A percentile compares a stretch with the other conserved stretches of the same genome.
These are phyloP conservation scores for Aspergillus saccharolyticus DNA, from an alignment of 495 filamentous ascomycete genomes.

Conservation along the genomic window DNA sequence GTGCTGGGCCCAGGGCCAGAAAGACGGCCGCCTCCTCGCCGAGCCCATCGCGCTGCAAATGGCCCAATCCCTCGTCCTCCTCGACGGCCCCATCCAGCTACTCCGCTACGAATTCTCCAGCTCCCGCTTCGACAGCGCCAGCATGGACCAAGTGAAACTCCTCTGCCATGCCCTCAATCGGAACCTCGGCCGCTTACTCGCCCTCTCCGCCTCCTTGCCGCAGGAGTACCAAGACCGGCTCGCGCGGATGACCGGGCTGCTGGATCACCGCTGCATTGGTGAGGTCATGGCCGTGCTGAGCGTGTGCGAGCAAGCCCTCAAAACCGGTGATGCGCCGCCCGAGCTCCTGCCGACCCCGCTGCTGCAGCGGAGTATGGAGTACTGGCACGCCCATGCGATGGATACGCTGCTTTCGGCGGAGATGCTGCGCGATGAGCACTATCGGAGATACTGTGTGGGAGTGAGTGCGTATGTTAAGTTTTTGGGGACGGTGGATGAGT, in stretches of 20 bases:
- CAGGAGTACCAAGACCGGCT: constrained; percentile 26
- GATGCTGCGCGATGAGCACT: constrained; percentile 32
- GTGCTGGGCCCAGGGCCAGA: constrained; percentile 26
- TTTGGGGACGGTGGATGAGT: constrained; percentile 32
- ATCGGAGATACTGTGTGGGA: constrained; percentile 38
- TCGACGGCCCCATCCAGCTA: constrained; percentile 30
- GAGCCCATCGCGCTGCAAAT: constrained; percentile 34
- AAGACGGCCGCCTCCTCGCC: constrained; percentile 24
- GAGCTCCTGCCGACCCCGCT: constrained; percentile 40
- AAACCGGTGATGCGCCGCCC: constrained; percentile 39
- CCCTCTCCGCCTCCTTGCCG: constrained; percentile 31
- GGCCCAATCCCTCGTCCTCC: constrained; percentile 24
- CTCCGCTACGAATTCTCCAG: constrained; percentile 39
- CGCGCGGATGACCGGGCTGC: constrained; percentile 26
- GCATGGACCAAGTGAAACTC: constrained; percentile 28
- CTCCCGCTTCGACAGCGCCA: constrained; percentile 36
- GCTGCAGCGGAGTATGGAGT: constrained; percentile 29
- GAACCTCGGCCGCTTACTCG: constrained; percentile 30
- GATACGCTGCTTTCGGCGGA: constrained; percentile 23
- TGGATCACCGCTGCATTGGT: constrained; percentile 36
- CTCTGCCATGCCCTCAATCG: constrained; percentile 37
- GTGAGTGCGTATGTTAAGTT: constrained; percentile 36
- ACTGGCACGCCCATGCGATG: constrained; percentile 21
- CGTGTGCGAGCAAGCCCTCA: constrained; percentile 36
- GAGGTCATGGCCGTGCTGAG: constrained; percentile 41